These are phyloP conservation scores for Terana coerulea DNA, from an alignment of 768 basidiomycete genomes.

Conservation along the genomic window DNA sequence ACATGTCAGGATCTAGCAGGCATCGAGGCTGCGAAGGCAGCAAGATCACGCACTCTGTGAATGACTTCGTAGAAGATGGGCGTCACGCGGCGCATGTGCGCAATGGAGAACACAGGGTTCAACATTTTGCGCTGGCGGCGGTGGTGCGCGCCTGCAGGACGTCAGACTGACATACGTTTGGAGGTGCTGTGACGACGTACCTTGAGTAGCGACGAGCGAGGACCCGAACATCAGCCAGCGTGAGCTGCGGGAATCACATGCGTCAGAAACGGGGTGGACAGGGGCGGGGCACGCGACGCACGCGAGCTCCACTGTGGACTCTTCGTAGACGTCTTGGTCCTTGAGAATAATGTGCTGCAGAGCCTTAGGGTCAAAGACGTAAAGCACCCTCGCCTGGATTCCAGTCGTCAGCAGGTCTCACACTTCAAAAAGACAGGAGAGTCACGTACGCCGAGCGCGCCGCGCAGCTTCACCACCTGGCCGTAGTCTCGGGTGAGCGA, in stretches of 20 bases:
- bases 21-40: not conserved
- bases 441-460: conserved; percentile 41
- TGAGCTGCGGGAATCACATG: conserved; percentile 8
- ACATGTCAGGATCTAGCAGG: no score
- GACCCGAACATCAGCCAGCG: conserved; percentile 18
- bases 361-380: conserved; percentile 43
- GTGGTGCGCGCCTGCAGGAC: conserved; percentile 2
- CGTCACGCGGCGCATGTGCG: not conserved
- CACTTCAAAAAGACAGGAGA: not conserved
- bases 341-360: conserved; percentile 45
- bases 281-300: conserved; percentile 2
- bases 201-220: not conserved
- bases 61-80: not conserved
- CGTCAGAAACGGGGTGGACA: not conserved
- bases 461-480: conserved; percentile 41
- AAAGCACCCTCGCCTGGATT: conserved; percentile 31
- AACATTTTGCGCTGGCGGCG: conserved; percentile 1
- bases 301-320: conserved; percentile 14
- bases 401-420: not conserved
- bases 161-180: not conserved
- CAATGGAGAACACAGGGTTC: not conserved
- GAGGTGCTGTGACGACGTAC: not conserved
- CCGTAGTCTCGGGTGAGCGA: conserved; percentile 28
- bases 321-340: conserved; percentile 25
- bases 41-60: not conserved